These are phyloP conservation scores for Solanum aculeatissimum DNA, from an alignment of 305 asterid species.

Conservation along the genomic window DNA sequence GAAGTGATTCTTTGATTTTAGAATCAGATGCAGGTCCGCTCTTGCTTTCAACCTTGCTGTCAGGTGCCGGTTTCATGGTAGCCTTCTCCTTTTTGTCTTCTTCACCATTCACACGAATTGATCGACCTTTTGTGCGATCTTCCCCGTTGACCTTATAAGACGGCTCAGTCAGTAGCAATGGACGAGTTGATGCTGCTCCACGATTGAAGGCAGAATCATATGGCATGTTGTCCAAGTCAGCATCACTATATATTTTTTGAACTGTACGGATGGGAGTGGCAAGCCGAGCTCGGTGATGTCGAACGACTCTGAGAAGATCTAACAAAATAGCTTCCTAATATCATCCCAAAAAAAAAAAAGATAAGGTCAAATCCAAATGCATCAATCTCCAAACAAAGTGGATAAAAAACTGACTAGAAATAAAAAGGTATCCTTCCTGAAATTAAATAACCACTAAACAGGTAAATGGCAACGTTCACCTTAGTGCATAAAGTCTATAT, in stretches of 20 bases:
- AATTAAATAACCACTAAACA: neutral
- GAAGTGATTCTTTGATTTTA: slow-evolving; percentile 29
- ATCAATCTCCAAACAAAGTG: neutral
- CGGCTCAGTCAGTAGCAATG: slow-evolving; percentile 57
- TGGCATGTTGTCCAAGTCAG: slow-evolving; percentile 60
- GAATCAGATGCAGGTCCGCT: slow-evolving; percentile 33
- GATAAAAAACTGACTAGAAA: neutral
- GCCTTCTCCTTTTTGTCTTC: slow-evolving; percentile 34
- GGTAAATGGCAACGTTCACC: neutral
- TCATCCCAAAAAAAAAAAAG: neutral
- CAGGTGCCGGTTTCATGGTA: slow-evolving; percentile 28
- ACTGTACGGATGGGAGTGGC: slow-evolving; percentile 98
- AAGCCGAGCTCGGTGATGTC: slow-evolving; percentile 90
- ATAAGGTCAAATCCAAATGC: neutral
- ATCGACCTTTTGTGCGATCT: slow-evolving; percentile 48
- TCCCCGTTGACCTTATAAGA: slow-evolving; percentile 60
- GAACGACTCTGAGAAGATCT: slow-evolving; percentile 79
- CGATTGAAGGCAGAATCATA: slow-evolving; percentile 37
- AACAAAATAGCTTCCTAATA: slow-evolving; percentile 72
- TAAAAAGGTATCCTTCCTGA: neutral
- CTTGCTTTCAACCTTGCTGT: slow-evolving; percentile 27
- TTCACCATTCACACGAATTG: slow-evolving; percentile 28
- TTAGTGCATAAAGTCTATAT: neutral
- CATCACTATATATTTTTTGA: slow-evolving; percentile 54
- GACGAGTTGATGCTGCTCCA: slow-evolving; percentile 42